Evolutionary conservation across 2,329 filamentous ascomycete species (phyloP).

Genomic region (Phialemoniopsis sp.): DNA sequence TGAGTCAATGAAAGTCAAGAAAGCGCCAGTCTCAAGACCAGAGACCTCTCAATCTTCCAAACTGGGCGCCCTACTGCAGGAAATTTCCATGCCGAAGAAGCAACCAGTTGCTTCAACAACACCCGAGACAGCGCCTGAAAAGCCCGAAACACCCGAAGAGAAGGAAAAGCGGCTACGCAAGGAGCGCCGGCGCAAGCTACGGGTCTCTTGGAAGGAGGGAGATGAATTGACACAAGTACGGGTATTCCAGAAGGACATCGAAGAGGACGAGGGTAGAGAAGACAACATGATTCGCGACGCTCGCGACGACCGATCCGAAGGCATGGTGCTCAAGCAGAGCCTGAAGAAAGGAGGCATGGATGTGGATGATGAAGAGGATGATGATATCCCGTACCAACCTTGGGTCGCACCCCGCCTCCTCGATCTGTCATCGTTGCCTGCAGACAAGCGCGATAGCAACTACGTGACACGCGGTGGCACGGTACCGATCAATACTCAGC

Average conservation of each 20-base stretch:
- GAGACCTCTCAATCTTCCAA: conserved; percentile 34
- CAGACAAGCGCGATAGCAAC: conserved; percentile 39
- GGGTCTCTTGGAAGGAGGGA: conserved; percentile 68
- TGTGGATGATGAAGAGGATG: conserved; percentile 53
- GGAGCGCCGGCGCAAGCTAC: conserved; percentile 64
- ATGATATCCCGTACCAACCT: conserved; percentile 47
- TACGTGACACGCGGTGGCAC: conserved; percentile 52
- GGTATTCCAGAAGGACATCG: conserved; percentile 67
- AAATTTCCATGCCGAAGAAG: conserved; percentile 49
- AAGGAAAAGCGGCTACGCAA: conserved; percentile 66
- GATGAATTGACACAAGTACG: conserved; percentile 62
- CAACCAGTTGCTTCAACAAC: conserved; percentile 29
- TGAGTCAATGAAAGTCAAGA: conserved; percentile 20
- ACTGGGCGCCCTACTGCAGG: conserved; percentile 50
- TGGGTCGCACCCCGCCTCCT: conserved; percentile 45
- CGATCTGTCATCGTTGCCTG: conserved; percentile 42
- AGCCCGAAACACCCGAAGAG: conserved; percentile 64
- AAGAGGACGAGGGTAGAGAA: conserved; percentile 64
- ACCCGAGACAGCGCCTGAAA: conserved; percentile 39
- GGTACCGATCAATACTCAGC: conserved; percentile 45
- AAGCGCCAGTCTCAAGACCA: conserved; percentile 15
- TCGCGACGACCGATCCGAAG: conserved; percentile 68
- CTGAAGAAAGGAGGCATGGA: conserved; percentile 28
- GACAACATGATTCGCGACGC: conserved; percentile 68
- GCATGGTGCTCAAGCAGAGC: conserved; percentile 61